Conservation (phyloP, 306 rosid species). For the Vigna unguiculata region DNA sequence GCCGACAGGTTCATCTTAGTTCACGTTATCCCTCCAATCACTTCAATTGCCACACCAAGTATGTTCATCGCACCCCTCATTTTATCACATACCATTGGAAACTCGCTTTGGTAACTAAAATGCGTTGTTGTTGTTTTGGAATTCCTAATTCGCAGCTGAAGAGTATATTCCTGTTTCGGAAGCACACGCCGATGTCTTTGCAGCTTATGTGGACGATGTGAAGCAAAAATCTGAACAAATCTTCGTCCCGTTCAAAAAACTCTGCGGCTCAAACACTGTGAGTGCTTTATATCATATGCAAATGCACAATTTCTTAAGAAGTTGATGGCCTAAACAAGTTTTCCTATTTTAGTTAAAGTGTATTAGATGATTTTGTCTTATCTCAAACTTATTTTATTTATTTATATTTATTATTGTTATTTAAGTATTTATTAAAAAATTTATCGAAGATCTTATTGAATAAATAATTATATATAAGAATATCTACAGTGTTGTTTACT, state of each 20-base stretch:
- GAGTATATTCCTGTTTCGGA: conserved; percentile 66
- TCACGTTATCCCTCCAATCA: conserved; percentile 83
- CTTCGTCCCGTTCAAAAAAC: conserved; percentile 67
- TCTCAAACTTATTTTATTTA: no score
- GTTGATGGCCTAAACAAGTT: neutral
- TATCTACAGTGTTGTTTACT: no score
- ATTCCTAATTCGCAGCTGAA: conserved; percentile 61
- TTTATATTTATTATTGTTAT: no score
- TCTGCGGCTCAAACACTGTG: conserved; percentile 64
- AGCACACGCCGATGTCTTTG: conserved; percentile 60
- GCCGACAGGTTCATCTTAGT: conserved; percentile 82
- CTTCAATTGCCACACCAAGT: conserved; percentile 81
- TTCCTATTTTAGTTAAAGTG: no score
- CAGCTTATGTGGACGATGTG: conserved; percentile 66
- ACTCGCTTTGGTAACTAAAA: conserved; percentile 27
- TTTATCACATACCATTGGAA: neutral
- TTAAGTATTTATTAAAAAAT: no score
- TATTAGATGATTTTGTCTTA: neutral
- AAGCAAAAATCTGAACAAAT: conserved; percentile 66
- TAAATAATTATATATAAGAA: no score
- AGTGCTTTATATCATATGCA: conserved; percentile 9
- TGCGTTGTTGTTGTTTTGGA: conserved; percentile 36
- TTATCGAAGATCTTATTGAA: no score
- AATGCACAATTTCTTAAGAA: neutral
- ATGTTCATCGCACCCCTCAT: neutral